These are phyloP conservation scores for Kodamaea sp. DNA, from an alignment of 1,139 yeast genomes.

Conservation along the genomic window DNA sequence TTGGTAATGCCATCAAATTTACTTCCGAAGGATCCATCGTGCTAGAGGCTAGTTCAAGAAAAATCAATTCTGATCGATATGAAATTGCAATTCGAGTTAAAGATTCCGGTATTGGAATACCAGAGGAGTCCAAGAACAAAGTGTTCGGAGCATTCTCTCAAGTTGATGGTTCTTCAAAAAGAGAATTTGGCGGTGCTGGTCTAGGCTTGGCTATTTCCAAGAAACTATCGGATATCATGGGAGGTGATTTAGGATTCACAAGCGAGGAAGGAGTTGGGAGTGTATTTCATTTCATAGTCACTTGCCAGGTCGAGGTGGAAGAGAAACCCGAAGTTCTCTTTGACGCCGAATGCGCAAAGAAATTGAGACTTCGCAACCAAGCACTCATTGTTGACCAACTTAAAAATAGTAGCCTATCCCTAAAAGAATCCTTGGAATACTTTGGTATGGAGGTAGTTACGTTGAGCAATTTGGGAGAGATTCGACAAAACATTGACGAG, in stretches of 20 bases:
- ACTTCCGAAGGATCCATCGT: slow-evolving; percentile 50
- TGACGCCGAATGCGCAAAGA: slow-evolving; percentile 14
- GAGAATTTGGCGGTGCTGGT: slow-evolving; percentile 63
- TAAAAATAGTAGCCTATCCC: slow-evolving; percentile 32
- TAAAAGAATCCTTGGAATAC: slow-evolving; percentile 28
- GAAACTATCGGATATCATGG: slow-evolving; percentile 59
- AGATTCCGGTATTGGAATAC: slow-evolving; percentile 68
- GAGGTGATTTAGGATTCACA: slow-evolving; percentile 53
- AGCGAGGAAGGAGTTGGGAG: slow-evolving; percentile 56
- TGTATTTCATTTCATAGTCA: slow-evolving; percentile 45
- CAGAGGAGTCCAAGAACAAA: slow-evolving; percentile 46
- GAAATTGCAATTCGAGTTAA: slow-evolving; percentile 46
- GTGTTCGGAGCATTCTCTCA: slow-evolving; percentile 63
- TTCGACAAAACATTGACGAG: slow-evolving; percentile 10
- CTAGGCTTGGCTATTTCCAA: slow-evolving; percentile 61
- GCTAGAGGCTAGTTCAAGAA: slow-evolving; percentile 37
- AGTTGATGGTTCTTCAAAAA: slow-evolving; percentile 59
- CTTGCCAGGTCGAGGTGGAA: slow-evolving; percentile 28
- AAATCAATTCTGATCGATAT: slow-evolving; percentile 34
- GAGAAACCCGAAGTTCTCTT: slow-evolving; percentile 21
- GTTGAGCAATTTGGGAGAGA: slow-evolving; percentile 6
- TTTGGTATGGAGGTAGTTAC: slow-evolving; percentile 35
- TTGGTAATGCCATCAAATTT: slow-evolving; percentile 61
- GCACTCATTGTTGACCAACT: slow-evolving; percentile 39
- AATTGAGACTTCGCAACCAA: slow-evolving; percentile 15